Evolutionary conservation across 495 filamentous ascomycete species (phyloP), one percentile per base, ranked within the genome.

Genomic region (Aspergillus sclerotioniger): DNA sequence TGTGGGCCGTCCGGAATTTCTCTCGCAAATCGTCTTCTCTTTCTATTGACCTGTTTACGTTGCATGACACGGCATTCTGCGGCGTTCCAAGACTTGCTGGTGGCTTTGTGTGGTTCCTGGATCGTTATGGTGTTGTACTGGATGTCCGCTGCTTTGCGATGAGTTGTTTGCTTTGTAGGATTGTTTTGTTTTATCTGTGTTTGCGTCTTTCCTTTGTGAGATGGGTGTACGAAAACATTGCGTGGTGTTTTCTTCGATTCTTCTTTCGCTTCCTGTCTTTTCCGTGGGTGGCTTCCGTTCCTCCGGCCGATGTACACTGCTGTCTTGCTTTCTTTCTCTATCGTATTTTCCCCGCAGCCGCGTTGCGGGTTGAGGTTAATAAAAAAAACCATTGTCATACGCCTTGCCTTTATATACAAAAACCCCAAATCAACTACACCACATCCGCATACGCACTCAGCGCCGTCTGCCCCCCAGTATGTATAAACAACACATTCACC

Each of bases 391-490:
- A 47, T 47, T 21, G 21, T 47, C 44, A 21, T 9, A n/a, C n/a
- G n/a, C n/a, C n/a, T n/a, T n/a, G n/a, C n/a, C n/a, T n/a, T n/a
- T n/a, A n/a, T n/a, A n/a, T n/a, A n/a, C n/a, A n/a, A n/a, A n/a
- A n/a, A n/a, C n/a, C n/a, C n/a, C n/a, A n/a, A n/a, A n/a, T n/a
- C n/a, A n/a, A 41, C 37, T 41, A 13, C 3, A 41, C 44, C 43
- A 65, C 29, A 56, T 72, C 67, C 3, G 62, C 66, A 54, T 76
- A 75, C 28, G 74, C 74, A 12, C 67, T 59, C 13, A 75, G 17
- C 0, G 71, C 68, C 48, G 71, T 62, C 57, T 75, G 74, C n/a
- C 74, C 74, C 8, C 74, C 74, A 0, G 74, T 76, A 59, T 76
- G 74, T 41, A 76, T 71, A 39, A 76, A 75, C 25, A 76, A 55